Evolutionary conservation across 106 monocot genomes (phyloP), one percentile per base, ranked within the genome.

Genomic region (Allium cepa): DNA sequence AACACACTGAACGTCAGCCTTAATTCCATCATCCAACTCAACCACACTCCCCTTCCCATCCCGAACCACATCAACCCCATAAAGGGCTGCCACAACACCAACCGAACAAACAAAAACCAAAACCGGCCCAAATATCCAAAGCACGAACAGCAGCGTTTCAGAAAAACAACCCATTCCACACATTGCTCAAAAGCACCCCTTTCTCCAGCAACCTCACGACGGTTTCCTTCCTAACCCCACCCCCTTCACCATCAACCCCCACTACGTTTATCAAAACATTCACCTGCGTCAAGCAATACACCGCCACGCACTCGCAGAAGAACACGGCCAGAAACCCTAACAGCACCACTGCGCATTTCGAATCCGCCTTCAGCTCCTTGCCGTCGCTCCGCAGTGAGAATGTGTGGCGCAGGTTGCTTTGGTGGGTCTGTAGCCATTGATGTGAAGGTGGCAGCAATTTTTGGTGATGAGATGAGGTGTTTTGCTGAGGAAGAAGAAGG

Each of bases 51-150:
- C 68, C 11, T 49, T 60, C 46, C 47, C 58, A 47, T 16, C 14
- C 46, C 4, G 17, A 17, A 49, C 18, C 58, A 71, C 13, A 49
- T 71, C 71, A 49, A 26, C 49, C 10, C 46, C 50, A 53, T 60
- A 71, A 47, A 71, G 46, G 13, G 26, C 60, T 4, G 48, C 71
- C 7, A 71, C 45, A 8, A 49, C 18, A 1, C 8, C 60, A 26
- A 58, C 57, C 4, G 49, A 59, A 15, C 47, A 48, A 14, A 18
- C 71, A 22, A 71, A 60, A 7, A 71, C 71, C 47, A 71, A 59
- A 47, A 71, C 59, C 4, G 71, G 71, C 58, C 49, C 59, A 48
- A 47, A 71, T 46, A 71, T 59, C 71, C 71, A 71, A 13, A 71
- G 71, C 17, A 71, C 48, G 8, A 71, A 48, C 22, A 60, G 71